Evolutionary conservation across 805 yeast species (phyloP), one percentile per base, ranked within the genome.

Genomic region (Danielia reshetovae): DNA sequence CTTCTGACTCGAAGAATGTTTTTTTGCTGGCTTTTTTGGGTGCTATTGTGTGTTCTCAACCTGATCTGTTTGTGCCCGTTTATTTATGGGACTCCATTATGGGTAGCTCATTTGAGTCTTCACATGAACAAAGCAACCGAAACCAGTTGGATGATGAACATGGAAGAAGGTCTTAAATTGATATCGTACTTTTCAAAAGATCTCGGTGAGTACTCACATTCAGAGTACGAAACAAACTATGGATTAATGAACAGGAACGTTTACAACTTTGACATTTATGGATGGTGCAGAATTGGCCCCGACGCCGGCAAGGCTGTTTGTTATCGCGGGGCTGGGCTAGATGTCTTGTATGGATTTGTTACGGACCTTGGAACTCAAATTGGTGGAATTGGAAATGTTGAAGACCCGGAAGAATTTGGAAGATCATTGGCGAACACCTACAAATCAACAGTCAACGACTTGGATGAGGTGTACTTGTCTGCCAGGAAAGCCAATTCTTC

Each of bases 351-450:
- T 6, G 68, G 70, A 10, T 52, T 75, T 11, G 59, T 75, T 8
- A 60, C 68, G 36, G 82, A 77, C 51, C 62, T 77, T 9, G 78
- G 76, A 4, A 56, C 55, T 2, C 76, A 70, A 42, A 52, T 72
- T 26, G 71, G 68, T 7, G 49, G 51, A 17, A 51, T 68, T 17
- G 64, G 77, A 4, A 57, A 59, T 30, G 49, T 62, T 36, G 61
- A 68, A 5, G 61, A 70, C 42, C 55, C 70, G 5, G 27, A 30
- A 2, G 43, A 38, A 15, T 45, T 52, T 19, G 53, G 45, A 7
- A 9, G 18, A 8, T 30, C 34, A 5, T 27, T 42, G 16, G 40
- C 42, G 2, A 14, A 27, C 8, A 35, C 45, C 2, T 44, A 42
- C 36, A 18, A 21, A 12, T 35, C 36, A 5, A 36, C 36, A 6